Evolutionary conservation across 495 filamentous ascomycete genomes (phyloP).

Genomic region (Talaromyces thailandensis): DNA sequence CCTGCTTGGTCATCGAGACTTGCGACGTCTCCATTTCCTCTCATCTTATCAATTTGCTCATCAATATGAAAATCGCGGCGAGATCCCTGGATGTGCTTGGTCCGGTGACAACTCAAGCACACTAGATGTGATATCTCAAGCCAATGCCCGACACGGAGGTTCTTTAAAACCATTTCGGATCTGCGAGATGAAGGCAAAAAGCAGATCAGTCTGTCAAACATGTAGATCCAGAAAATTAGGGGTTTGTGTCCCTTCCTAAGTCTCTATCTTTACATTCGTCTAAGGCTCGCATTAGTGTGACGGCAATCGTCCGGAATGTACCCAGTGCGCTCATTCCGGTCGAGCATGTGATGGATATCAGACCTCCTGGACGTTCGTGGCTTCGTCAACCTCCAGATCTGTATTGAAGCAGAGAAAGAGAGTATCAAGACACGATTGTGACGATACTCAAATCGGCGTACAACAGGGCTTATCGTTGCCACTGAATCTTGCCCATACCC

Average conservation of each 20-base stretch:
- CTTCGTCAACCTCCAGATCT: neutral
- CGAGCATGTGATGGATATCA: conserved; percentile 13
- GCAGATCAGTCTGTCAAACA: conserved; percentile 14
- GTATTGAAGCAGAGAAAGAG: neutral
- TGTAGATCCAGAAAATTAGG: conserved; percentile 18
- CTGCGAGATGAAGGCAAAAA: conserved; percentile 17
- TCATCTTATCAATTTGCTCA: neutral
- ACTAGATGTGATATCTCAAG: too few relatives aligned
- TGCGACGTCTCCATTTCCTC: neutral
- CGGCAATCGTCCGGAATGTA: conserved; percentile 16
- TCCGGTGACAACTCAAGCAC: too few relatives aligned
- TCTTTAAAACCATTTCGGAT: neutral
- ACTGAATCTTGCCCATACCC: neutral
- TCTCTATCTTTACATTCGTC: neutral
- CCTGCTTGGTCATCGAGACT: neutral
- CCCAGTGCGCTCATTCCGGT: conserved; percentile 14
- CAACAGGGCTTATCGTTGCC: too few relatives aligned
- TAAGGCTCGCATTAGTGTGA: conserved; percentile 12
- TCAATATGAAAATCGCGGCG: neutral
- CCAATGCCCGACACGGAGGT: neutral
- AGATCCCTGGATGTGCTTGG: neutral
- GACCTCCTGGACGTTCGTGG: conserved; percentile 15
- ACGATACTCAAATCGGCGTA: too few relatives aligned
- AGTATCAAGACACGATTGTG: neutral
- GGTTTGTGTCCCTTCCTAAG: conserved; percentile 1